Evolutionary conservation across 352 stramenopile genomes (phyloP).

Genomic region (Globisporangium nagaii): DNA sequence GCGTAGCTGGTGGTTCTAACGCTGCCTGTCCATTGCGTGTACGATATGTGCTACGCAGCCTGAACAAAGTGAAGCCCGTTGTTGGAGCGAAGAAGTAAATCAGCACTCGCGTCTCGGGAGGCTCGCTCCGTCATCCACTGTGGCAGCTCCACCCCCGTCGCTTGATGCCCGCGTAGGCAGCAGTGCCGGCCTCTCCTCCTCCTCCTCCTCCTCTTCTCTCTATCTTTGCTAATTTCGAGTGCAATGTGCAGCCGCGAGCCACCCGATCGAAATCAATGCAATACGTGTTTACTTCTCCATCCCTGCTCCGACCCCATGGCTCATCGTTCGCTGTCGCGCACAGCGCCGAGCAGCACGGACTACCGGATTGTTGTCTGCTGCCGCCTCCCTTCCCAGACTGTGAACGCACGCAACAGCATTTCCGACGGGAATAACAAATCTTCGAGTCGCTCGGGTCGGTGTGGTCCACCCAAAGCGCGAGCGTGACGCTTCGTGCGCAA

Average conservation of each 20-base stretch:
- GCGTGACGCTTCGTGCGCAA: conserved; percentile 1
- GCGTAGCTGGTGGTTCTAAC: too few species aligned
- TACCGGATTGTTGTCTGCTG: too few species aligned
- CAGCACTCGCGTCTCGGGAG: too few species aligned
- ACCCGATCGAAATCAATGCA: background rate
- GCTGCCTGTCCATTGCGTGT: conserved; percentile 5
- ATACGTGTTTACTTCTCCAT: background rate
- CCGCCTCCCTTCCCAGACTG: background rate
- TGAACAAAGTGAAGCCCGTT: conserved; percentile 71
- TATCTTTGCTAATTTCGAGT: background rate
- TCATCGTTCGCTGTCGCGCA: background rate
- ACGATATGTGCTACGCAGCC: conserved; percentile 13
- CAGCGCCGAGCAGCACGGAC: too few species aligned
- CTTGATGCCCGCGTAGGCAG: conserved; percentile 1
- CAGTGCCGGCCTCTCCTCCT: too few species aligned
- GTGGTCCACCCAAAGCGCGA: background rate
- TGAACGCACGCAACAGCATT: too few species aligned
- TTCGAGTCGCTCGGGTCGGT: too few species aligned
- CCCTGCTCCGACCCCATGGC: background rate
- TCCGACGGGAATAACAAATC: too few species aligned
- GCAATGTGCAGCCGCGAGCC: conserved; percentile 1
- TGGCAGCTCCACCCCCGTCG: background rate
- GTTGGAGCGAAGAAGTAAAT: conserved; percentile 57
- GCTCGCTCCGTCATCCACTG: background rate
- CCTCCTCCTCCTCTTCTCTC: background rate